phyloP scores from a whole-genome alignment of 2,329 filamentous ascomycete genomes.

The Neopestalotiopsis clavispora region DNA sequence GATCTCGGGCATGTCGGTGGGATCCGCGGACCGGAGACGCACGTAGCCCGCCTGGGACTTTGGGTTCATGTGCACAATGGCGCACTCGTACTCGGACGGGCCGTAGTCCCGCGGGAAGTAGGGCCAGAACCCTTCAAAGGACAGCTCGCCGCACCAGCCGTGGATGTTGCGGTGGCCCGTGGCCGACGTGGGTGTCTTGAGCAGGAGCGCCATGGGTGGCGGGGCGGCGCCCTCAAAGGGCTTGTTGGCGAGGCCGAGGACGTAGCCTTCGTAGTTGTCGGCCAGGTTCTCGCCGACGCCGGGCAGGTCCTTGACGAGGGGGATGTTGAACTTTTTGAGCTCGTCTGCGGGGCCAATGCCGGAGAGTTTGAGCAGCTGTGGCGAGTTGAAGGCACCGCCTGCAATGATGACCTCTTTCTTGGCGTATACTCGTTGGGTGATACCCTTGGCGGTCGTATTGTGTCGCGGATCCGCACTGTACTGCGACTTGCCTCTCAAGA shows the following conservation, averaged over 20 bases:
- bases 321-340: constrained; percentile 49
- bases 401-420: constrained; percentile 53
- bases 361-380: constrained; percentile 56
- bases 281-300: constrained; percentile 57
- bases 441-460: constrained; percentile 35
- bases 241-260: constrained; percentile 30
- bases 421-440: constrained; percentile 29
- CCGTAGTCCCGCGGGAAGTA: constrained; percentile 37
- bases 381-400: constrained; percentile 54
- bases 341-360: constrained; percentile 51
- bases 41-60: constrained; percentile 67
- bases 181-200: constrained; percentile 33
- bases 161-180: constrained; percentile 35
- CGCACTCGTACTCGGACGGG: constrained; percentile 39
- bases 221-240: constrained; percentile 29
- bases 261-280: constrained; percentile 46
- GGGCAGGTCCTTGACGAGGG: constrained; percentile 47
- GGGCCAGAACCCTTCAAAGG: constrained; percentile 37
- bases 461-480: constrained; percentile 40
- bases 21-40: constrained; percentile 63
- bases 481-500: constrained; percentile 34
- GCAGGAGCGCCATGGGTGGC: constrained; percentile 36
- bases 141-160: constrained; percentile 34
- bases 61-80: constrained; percentile 46
- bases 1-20: constrained; percentile 67